A percentile compares a stretch with the other conserved stretches of the same genome.
Conservation (phyloP, 768 basidiomycete species). For the Brasilioporus rufonigricans region DNA sequence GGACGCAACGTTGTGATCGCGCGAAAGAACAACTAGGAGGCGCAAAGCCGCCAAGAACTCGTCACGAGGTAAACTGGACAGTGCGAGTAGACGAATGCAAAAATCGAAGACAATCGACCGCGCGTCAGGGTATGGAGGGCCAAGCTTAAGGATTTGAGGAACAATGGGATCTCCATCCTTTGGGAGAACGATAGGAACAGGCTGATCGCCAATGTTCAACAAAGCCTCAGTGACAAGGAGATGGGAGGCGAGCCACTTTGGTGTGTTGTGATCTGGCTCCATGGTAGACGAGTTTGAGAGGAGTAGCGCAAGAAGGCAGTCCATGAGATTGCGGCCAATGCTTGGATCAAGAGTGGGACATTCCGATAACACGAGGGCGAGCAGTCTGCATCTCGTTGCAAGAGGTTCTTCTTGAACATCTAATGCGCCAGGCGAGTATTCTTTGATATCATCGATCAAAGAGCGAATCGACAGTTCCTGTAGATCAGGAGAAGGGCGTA, state of each 20-base stretch:
- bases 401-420: conserved; percentile 74
- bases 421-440: conserved; percentile 61
- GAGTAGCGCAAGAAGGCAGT: conserved; percentile 63
- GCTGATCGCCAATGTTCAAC: conserved; percentile 72
- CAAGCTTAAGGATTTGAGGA: conserved; percentile 49
- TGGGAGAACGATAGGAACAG: conserved; percentile 60
- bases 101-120: conserved; percentile 71
- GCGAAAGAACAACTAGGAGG: conserved; percentile 80
- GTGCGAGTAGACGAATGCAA: conserved; percentile 66
- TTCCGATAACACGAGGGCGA: conserved; percentile 82
- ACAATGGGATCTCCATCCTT: conserved; percentile 66
- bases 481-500: conserved; percentile 56
- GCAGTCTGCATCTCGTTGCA: conserved; percentile 78
- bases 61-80: conserved; percentile 67
- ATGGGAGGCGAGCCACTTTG: conserved; percentile 86
- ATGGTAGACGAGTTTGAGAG: conserved; percentile 51
- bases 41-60: conserved; percentile 81
- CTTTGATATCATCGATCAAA: conserved; percentile 75
- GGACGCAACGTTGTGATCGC: conserved; percentile 60
- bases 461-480: conserved; percentile 65
- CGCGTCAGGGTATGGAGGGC: conserved; percentile 61
- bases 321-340: conserved; percentile 62
- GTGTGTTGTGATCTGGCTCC: conserved; percentile 54
- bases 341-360: conserved; percentile 56
- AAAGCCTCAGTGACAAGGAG: conserved; percentile 85